These are phyloP conservation scores for Bolboschoenus planiculmis DNA, from an alignment of 176 grass and related monocot genomes.

Conservation along the genomic window DNA sequence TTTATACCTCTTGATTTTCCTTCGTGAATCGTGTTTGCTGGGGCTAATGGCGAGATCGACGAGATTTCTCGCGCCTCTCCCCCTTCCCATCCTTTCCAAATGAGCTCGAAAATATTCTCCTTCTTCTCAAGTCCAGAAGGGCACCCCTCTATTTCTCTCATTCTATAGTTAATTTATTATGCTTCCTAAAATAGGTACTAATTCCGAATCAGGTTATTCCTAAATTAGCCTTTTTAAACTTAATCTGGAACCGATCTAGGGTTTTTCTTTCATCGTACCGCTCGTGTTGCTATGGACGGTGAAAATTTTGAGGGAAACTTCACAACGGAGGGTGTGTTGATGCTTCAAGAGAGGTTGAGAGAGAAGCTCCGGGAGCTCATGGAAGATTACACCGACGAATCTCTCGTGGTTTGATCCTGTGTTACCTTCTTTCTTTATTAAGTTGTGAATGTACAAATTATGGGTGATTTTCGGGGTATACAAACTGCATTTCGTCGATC, in stretches of 20 bases:
- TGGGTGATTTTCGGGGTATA: neutral
- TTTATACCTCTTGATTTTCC: neutral
- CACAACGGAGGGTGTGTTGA: constrained; percentile 28
- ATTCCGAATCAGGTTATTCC: neutral
- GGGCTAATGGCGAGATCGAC: neutral
- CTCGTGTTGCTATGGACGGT: constrained; percentile 38
- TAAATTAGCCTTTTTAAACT: neutral
- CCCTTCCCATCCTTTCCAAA: neutral
- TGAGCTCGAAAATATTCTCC: neutral
- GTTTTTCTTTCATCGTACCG: constrained; percentile 29
- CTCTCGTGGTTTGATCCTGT: constrained; percentile 35
- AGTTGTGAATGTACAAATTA: constrained; percentile 2
- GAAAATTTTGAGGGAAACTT: constrained; percentile 27
- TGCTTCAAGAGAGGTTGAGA: constrained; percentile 33
- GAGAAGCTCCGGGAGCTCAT: constrained; percentile 55
- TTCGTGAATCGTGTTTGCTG: too few relatives aligned
- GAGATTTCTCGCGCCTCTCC: neutral
- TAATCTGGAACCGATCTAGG: constrained; percentile 52
- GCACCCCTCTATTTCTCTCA: neutral
- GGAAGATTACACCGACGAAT: constrained; percentile 8
- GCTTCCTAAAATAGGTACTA: neutral
- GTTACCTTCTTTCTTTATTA: neutral
- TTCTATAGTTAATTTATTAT: neutral
- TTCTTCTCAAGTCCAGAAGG: neutral
- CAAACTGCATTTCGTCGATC: neutral